Conservation (phyloP, 495 filamentous ascomycete species). For the Annulohypoxylon stygium region DNA sequence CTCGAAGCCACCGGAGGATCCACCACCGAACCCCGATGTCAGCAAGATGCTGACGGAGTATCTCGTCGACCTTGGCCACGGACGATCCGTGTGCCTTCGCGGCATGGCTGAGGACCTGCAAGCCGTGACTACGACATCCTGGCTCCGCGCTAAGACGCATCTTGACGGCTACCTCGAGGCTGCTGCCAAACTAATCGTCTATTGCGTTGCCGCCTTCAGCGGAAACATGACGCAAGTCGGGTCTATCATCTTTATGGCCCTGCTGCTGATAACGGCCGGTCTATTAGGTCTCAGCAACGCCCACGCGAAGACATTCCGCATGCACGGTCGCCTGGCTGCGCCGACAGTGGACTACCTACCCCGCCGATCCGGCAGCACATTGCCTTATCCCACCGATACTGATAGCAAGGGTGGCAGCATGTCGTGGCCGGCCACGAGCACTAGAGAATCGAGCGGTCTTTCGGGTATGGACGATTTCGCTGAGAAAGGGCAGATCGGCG, state of each 20-base stretch:
- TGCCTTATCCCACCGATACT: slow-evolving; percentile 40
- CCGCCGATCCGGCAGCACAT: slow-evolving; percentile 13
- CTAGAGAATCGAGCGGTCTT: slow-evolving; percentile 36
- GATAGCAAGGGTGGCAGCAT: slow-evolving; percentile 37
- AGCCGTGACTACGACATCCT: slow-evolving; percentile 67
- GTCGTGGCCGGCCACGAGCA: slow-evolving; percentile 46
- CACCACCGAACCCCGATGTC: slow-evolving; percentile 29
- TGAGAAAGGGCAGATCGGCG: slow-evolving; percentile 49
- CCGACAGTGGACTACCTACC: slow-evolving; percentile 49
- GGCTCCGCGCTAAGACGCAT: slow-evolving; percentile 66
- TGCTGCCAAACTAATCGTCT: slow-evolving; percentile 67
- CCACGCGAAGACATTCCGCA: slow-evolving; percentile 56
- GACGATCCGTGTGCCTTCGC: slow-evolving; percentile 59
- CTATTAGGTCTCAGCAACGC: slow-evolving; percentile 67
- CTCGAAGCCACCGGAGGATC: slow-evolving; percentile 41
- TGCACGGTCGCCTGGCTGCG: slow-evolving; percentile 56
- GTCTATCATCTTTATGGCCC: slow-evolving; percentile 61
- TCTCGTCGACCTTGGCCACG: slow-evolving; percentile 51
- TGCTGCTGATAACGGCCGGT: slow-evolving; percentile 63
- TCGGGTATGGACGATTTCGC: slow-evolving; percentile 48
- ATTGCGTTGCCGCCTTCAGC: slow-evolving; percentile 63
- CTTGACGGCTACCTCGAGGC: slow-evolving; percentile 63
- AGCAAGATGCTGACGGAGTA: slow-evolving; percentile 49
- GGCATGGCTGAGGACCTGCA: slow-evolving; percentile 68
- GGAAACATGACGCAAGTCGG: slow-evolving; percentile 64